A percentile compares a stretch with the other conserved stretches of the same genome.
phyloP scores from a whole-genome alignment of 108 stramenopile species.

The Chaetoceros tenuissimus region DNA sequence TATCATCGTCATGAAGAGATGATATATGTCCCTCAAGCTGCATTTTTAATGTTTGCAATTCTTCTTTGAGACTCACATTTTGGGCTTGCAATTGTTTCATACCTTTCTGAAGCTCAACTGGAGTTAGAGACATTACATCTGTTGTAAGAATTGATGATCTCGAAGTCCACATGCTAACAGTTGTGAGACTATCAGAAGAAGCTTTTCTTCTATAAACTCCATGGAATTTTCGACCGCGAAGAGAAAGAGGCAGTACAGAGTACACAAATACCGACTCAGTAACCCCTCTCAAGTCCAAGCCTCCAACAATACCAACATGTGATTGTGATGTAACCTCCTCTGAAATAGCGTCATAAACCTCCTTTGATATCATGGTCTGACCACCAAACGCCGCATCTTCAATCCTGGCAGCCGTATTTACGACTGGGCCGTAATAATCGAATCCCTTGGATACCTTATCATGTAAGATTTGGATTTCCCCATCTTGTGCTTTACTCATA shows the following conservation, averaged over 20 bases:
- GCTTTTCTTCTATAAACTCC: conserved; percentile 10
- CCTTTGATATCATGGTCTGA: conserved; percentile 11
- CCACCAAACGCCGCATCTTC: conserved; percentile 11
- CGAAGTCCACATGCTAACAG: background rate
- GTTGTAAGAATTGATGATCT: background rate
- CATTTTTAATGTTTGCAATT: too few relatives aligned
- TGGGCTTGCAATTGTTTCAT: conserved; percentile 7
- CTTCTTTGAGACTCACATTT: too few relatives aligned
- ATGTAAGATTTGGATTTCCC: conserved; percentile 9
- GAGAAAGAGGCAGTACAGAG: conserved; percentile 1
- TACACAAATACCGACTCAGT: conserved; percentile 3
- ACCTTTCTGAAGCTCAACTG: conserved; percentile 10
- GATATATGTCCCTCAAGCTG: too few relatives aligned
- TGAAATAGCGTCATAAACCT: background rate
- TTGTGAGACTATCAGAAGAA: background rate
- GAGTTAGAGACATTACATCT: conserved; percentile 14
- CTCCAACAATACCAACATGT: background rate
- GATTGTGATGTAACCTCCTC: conserved; percentile 3
- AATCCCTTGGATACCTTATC: conserved; percentile 17
- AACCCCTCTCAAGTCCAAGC: conserved; percentile 6
- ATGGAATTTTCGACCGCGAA: conserved; percentile 8
- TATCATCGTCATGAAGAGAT: too few relatives aligned
- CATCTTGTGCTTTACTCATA: conserved; percentile 1
- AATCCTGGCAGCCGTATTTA: conserved; percentile 13
- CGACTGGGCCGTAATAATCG: conserved; percentile 26